Evolutionary conservation across 441 rosid genomes (phyloP), one percentile per base, ranked within the genome.

Genomic region (Eutrema salsugineum): DNA sequence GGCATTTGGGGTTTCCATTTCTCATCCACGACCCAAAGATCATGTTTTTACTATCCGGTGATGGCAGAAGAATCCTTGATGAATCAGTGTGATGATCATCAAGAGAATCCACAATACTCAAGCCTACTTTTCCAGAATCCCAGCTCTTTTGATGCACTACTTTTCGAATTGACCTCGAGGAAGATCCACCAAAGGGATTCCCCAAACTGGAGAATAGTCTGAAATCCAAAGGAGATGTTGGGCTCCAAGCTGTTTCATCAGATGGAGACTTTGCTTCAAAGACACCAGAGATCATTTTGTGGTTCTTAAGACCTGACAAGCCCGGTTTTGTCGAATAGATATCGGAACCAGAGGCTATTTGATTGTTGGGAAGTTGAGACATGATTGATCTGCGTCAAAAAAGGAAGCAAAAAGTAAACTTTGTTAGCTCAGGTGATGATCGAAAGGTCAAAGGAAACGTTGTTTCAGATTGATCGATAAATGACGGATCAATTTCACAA

Each of bases 201-300:
- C 87, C 85, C 20, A 86, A 44, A 74, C 58, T 82, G 1, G 93
- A 82, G 62, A 93, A 84, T 74, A 83, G 75, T 80, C 85, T 85
- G 54, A 82, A 82, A 70, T 91, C 99, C 30, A 95, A 77, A 74
- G 97, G 95, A 60, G 99, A 91, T 19, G 92, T 91, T 32, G 98
- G 98, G 79, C 99, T 95, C 73, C 91, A 79, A 12, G 83, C 81
- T 20, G 94, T 77, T 48, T 93, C 98, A 64, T 95, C 96, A 6
- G 82, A 78, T 16, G 82, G 74, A 32, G 84, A 83, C 84, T 81
- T 92, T 4, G 91, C 96, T 72, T 80, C 81, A 76, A 81, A 87
- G 47, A 93, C 82, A 62, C 93, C 76, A 58, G 95, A 83, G 73
- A 79, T 70, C 46, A 74, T 78, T 72, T 63, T 81, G 63, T 68